Conservation (phyloP, 805 yeast genomes). For the Schwanniomyces polymorphus region DNA sequence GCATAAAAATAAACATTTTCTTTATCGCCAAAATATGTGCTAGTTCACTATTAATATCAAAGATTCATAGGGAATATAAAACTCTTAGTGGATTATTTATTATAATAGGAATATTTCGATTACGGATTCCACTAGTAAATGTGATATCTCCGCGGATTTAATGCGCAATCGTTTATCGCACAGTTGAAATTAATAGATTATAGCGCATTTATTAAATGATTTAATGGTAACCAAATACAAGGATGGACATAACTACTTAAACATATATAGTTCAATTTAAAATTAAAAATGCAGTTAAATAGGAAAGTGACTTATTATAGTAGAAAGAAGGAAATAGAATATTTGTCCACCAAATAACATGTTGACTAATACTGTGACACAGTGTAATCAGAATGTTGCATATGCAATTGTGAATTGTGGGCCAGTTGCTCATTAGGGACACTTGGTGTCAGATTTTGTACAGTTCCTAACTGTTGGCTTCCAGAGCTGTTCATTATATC, state of each 20-base stretch:
- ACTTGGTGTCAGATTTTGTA: constrained; percentile 1
- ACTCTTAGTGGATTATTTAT: no score
- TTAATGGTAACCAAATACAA: not conserved
- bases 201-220: not conserved
- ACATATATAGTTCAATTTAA: not conserved
- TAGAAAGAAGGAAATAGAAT: not conserved
- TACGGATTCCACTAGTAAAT: no score
- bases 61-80: no score
- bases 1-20: no score
- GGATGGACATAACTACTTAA: not conserved
- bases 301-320: not conserved
- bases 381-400: not conserved
- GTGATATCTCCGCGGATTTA: no score
- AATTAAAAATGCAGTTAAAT: not conserved
- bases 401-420: not conserved
- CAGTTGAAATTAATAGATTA: not conserved
- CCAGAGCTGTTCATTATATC: constrained; percentile 23
- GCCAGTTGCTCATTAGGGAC: not conserved
- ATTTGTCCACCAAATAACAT: not conserved
- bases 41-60: no score
- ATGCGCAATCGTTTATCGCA: no score
- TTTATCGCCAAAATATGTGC: no score
- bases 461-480: constrained; percentile 1
- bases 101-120: no score
- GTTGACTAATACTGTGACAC: not conserved